Evolutionary conservation across 2,329 filamentous ascomycete genomes (phyloP), one percentile per base, ranked within the genome.

Genomic region (Celoporthe dispersa): DNA sequence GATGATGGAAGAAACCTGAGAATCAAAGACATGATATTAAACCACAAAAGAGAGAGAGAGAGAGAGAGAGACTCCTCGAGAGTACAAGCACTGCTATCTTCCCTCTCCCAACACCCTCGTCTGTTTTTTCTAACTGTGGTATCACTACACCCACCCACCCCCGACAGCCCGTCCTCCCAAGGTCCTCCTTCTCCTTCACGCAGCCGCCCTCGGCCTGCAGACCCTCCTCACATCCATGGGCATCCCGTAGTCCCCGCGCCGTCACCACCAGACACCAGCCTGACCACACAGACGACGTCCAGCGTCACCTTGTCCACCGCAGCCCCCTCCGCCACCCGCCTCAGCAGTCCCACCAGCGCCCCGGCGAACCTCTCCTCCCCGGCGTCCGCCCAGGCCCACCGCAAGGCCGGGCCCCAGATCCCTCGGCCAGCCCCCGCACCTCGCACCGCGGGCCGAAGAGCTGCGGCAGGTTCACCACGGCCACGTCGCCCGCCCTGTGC

Each of bases 201-300:
- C 25, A 33, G 16, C 33, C 19, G 1, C 33, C 31, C 57, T 61
- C 22, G 28, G 3, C 25, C 25, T 37, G 33, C n/a, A 16, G 5
- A 63, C 7, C 37, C 60, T 44, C 37, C 60, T 63, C 60, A 63
- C 60, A 22, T 63, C 60, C 60, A 63, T 63, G 11, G 60, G 60
- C 60, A 63, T 44, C 60, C 60, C 60, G 9, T 44, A 63, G 5
- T 8, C 57, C 19, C 22, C 9, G 12, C 28, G 19, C 35, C 35
- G 14, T 41, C 35, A n/a, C 28, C 35, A 6, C 14, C 39, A 28
- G 25, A 37, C 37, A 63, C 19, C 60, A 28, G 60, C 25, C 60
- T 37, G 4, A 63, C 33, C 9, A 63, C n/a, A 44, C 60, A 63
- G 5, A 63, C 60, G 6, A 63, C 60, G 31, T 63, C 60, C 33